Evolutionary conservation across 2,329 filamentous ascomycete species (phyloP).

Genomic region (Microsporum canis): DNA sequence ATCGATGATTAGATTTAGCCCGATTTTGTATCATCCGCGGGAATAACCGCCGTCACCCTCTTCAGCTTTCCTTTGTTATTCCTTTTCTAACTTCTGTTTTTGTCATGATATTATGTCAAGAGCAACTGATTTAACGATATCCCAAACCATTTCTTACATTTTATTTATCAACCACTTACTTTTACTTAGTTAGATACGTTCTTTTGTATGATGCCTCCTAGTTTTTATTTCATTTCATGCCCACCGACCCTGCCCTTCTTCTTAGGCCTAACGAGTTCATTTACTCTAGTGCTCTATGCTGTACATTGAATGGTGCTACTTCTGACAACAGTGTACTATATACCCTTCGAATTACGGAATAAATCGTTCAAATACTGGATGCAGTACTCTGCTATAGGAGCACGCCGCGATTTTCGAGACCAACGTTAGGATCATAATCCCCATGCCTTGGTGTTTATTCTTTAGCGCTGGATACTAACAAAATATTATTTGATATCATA

Average conservation of each 20-base stretch:
- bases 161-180: not conserved
- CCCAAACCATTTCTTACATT: not conserved
- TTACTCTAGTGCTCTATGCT: not conserved
- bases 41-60: not conserved
- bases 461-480: not conserved
- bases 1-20: constrained; percentile 53
- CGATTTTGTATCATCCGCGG: not conserved
- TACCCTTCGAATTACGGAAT: too few species aligned
- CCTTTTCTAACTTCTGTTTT: not conserved
- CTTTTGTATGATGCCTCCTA: not conserved
- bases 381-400: too few species aligned
- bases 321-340: too few species aligned
- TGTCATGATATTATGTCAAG: constrained; percentile 3
- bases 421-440: too few species aligned
- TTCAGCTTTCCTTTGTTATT: not conserved
- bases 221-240: not conserved
- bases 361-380: too few species aligned
- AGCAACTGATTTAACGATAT: constrained; percentile 5
- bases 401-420: too few species aligned
- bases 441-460: not conserved
- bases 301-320: too few species aligned
- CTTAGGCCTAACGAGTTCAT: not conserved
- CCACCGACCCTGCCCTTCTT: too few species aligned
- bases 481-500: not conserved
- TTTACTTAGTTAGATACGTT: not conserved